Percentiles rank a stretch among this genome's conserved stretches.
phyloP scores from a whole-genome alignment of 768 basidiomycete genomes.

The Tremella yokohamensis region DNA sequence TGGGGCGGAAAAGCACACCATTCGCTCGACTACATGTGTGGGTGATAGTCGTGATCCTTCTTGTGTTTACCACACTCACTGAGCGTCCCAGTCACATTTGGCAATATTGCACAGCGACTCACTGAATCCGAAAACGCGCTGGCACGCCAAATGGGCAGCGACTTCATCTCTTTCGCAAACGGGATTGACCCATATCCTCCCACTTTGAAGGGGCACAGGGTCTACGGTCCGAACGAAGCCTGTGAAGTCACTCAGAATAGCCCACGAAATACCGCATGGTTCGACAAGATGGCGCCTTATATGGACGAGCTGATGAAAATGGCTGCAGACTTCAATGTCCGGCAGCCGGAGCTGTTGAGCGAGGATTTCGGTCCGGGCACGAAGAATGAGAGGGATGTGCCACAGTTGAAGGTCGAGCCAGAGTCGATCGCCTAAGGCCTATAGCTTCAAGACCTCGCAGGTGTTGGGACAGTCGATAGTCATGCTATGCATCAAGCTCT shows the following conservation, averaged over 20 bases:
- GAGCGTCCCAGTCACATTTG: neutral
- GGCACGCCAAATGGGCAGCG: neutral
- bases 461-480: too few species aligned
- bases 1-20: slow-evolving; percentile 22
- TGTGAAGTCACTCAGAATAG: neutral
- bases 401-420: too few species aligned
- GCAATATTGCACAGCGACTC: neutral
- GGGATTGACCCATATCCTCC: slow-evolving; percentile 15
- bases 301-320: slow-evolving; percentile 6
- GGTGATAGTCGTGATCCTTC: neutral
- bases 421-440: too few species aligned
- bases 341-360: slow-evolving; percentile 3
- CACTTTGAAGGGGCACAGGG: neutral
- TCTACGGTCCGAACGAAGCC: slow-evolving; percentile 38
- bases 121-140: neutral
- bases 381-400: neutral
- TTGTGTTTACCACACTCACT: neutral
- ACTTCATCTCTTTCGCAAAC: slow-evolving; percentile 23
- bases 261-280: neutral
- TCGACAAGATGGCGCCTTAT: slow-evolving; percentile 5
- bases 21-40: slow-evolving; percentile 22
- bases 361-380: slow-evolving; percentile 5
- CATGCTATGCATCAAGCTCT: too few species aligned
- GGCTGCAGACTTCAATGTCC: slow-evolving; percentile 1
- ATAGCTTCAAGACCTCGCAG: too few species aligned